Evolutionary conservation across 2,329 filamentous ascomycete species (phyloP).

Genomic region (Cryoendolithus antarcticus): DNA sequence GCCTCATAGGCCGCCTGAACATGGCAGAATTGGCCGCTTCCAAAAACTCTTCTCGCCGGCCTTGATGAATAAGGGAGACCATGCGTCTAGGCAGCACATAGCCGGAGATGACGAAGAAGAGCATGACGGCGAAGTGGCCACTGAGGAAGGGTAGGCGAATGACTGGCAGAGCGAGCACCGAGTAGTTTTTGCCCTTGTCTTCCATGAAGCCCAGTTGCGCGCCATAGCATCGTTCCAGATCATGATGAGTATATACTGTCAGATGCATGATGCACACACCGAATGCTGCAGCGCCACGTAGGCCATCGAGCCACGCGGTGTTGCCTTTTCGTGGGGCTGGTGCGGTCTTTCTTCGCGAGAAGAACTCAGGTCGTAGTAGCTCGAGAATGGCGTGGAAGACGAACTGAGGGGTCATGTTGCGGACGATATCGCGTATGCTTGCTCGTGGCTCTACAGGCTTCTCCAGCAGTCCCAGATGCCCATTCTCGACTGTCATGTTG

Average conservation of each 20-base stretch:
- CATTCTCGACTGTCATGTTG: too few species aligned
- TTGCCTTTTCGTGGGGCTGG: too few species aligned
- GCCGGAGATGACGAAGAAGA: conserved; percentile 41
- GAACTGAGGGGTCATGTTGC: too few species aligned
- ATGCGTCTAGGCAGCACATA: conserved; percentile 36
- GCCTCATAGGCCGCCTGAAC: conserved; percentile 37
- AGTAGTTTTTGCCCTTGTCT: conserved; percentile 31
- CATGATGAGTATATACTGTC: conserved; percentile 41
- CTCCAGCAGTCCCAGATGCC: too few species aligned
- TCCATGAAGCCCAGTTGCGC: conserved; percentile 14
- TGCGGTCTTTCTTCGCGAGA: too few species aligned
- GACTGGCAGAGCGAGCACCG: conserved; percentile 36
- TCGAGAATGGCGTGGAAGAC: background rate
- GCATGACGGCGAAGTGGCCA: conserved; percentile 45
- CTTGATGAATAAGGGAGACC: conserved; percentile 18
- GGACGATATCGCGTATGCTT: too few species aligned
- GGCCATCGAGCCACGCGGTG: conserved; percentile 50
- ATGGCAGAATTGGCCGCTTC: conserved; percentile 35
- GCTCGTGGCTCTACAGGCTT: too few species aligned
- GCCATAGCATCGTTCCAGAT: conserved; percentile 28
- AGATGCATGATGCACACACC: conserved; percentile 53
- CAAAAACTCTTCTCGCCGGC: conserved; percentile 25
- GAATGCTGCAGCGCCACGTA: conserved; percentile 54
- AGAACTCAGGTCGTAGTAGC: too few species aligned
- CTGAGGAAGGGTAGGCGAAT: conserved; percentile 49